Base-by-base conservation (phyloP, 257 asterid genomes). In the Solanum commersonii region DNA sequence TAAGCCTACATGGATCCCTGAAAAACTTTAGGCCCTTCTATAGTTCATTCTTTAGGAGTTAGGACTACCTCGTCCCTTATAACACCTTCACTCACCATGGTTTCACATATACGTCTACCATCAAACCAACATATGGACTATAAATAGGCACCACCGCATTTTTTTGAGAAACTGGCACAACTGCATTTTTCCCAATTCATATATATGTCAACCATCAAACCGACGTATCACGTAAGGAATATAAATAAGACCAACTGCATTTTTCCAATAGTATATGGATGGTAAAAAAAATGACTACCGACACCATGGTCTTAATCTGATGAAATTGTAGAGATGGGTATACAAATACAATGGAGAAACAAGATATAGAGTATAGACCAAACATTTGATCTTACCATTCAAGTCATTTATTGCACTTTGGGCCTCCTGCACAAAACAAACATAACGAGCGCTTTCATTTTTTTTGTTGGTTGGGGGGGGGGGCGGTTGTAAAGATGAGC, bases 401-500 rank as follows among this genome's bases (percentile, higher is more conserved):
- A 92, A 87, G 84, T 95, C 98, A 90, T 96, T 95, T 88, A 96
- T 93, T 52, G 98, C 95, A 88, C 92, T 82, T 90, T 95, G 99
- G 74, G 99, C 99, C 3, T 96, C 99, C 98, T 96, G 96, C 9
- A 22, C 74, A 89, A 40, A 89, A 70, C 49, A 88, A 27, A 25
- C 14, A 79, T 1, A 42, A 16, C 10, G 49, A 42, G 5, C 0
- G 9, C 12, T 77, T n/a, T 74, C 4, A 15, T 34, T 18, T 18
- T 8, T 18, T 2, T 38, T 0, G 8, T 37, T n/a, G n/a, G n/a
- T n/a, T n/a, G n/a, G n/a, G n/a, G 3, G 29, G 15, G 31, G 37
- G 31, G 35, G 35, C 22, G 33, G 34, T 34, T 13, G 16, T 2
- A 14, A 27, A 44, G 67, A 44, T 46, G 27, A 27, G 40, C 38